Percentiles rank a stretch among this genome's conserved stretches.
phyloP scores from a whole-genome alignment of 176 grass and related monocot species.

The Carex myosuroides region DNA sequence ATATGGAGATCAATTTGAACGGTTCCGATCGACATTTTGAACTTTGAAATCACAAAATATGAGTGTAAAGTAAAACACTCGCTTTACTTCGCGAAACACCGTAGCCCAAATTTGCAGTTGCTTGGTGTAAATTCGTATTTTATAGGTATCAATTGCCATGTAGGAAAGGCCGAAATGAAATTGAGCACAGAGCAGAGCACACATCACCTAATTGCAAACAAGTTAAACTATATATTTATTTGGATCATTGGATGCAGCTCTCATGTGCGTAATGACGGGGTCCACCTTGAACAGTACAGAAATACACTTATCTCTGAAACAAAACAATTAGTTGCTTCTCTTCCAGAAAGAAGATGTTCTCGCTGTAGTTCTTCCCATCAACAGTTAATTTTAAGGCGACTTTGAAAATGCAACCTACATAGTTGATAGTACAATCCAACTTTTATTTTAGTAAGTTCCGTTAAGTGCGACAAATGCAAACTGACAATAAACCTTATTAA shows the following conservation, averaged over 20 bases:
- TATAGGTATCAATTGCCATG: too few species aligned
- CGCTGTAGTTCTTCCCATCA: background rate
- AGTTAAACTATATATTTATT: background rate
- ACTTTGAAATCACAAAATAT: too few species aligned
- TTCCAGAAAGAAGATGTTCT: background rate
- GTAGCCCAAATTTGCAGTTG: too few species aligned
- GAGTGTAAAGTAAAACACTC: too few species aligned
- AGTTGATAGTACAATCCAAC: background rate
- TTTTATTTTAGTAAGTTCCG: background rate
- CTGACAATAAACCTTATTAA: background rate
- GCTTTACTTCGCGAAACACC: too few species aligned
- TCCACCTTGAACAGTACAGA: background rate
- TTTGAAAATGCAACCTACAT: background rate
- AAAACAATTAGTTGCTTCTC: background rate
- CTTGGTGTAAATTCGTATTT: too few species aligned
- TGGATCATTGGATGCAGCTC: background rate
- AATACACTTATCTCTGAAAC: background rate
- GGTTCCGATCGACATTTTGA: too few species aligned
- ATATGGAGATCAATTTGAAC: too few species aligned
- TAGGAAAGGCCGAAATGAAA: too few species aligned
- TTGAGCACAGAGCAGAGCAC: too few species aligned
- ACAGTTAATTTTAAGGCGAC: background rate
- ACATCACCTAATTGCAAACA: background rate
- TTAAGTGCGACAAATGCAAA: slow-evolving; percentile 1
- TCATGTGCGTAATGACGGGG: background rate